Percentiles rank a stretch among this genome's conserved stretches.
These are phyloP conservation scores for Micromonas commoda DNA, from an alignment of 139 green algal species.

Conservation along the genomic window DNA sequence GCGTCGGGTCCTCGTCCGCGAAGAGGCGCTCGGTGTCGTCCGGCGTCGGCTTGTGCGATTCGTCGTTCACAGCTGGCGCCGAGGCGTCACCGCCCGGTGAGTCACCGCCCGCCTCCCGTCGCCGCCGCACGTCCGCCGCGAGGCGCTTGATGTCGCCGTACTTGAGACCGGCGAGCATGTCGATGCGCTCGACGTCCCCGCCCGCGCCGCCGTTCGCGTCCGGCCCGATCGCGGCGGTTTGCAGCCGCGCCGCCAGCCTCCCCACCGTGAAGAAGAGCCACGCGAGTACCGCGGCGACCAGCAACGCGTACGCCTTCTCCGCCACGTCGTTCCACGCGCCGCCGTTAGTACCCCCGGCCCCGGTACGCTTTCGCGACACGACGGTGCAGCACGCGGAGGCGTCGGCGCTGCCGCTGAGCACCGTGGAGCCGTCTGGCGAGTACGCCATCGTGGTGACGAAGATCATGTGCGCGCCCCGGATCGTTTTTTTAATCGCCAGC, in stretches of 20 bases:
- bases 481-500: not conserved
- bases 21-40: no score
- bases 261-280: not conserved
- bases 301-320: not conserved
- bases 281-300: not conserved
- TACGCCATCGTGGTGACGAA: slow-evolving; percentile 23
- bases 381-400: not conserved
- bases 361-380: not conserved
- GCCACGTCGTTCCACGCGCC: no score
- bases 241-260: not conserved
- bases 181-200: no score
- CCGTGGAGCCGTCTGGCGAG: not conserved
- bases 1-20: no score
- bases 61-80: no score
- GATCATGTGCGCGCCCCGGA: slow-evolving; percentile 15
- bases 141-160: no score
- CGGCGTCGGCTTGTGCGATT: no score
- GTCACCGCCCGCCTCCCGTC: no score
- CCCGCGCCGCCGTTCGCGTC: not conserved
- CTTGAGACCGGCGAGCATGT: no score
- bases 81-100: no score
- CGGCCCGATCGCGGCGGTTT: no score
- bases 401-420: slow-evolving; percentile 10
- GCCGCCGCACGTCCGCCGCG: no score
- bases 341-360: not conserved